These are phyloP conservation scores for Starmerella gropengiesseri DNA, from an alignment of 805 yeast genomes.

Conservation along the genomic window DNA sequence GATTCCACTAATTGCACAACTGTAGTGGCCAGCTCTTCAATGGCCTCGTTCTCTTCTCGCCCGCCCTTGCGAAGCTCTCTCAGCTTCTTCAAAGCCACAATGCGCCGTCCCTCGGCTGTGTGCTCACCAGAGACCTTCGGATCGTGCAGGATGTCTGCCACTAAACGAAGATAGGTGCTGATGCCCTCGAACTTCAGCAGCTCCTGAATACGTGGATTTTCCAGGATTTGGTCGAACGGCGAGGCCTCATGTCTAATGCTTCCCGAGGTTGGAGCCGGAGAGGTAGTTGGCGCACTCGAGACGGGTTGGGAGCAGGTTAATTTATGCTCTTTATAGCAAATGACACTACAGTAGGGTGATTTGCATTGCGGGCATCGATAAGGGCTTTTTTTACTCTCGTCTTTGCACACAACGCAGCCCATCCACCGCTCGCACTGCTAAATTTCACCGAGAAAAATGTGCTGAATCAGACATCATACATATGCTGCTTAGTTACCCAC, in stretches of 20 bases:
- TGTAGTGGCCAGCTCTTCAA: constrained; percentile 53
- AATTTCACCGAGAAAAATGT: not conserved
- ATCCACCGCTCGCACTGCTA: no score
- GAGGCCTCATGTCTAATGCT: no score
- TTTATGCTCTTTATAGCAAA: constrained; percentile 44
- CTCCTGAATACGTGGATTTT: constrained; percentile 37
- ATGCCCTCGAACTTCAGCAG: constrained; percentile 44
- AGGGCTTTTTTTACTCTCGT: constrained; percentile 24
- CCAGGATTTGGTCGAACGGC: constrained; percentile 1
- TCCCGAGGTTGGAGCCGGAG: not conserved
- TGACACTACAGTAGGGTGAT: constrained; percentile 40
- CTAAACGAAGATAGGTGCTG: constrained; percentile 42
- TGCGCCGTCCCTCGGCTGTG: constrained; percentile 43
- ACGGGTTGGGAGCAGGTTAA: constrained; percentile 31
- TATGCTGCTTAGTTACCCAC: no score
- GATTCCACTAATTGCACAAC: constrained; percentile 9
- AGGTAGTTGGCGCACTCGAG: not conserved
- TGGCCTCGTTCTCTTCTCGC: constrained; percentile 49
- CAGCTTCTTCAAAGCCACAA: constrained; percentile 51
- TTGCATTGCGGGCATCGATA: constrained; percentile 50
- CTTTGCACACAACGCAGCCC: constrained; percentile 16
- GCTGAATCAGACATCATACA: no score
- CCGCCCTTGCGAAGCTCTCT: constrained; percentile 55
- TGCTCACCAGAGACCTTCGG: constrained; percentile 40
- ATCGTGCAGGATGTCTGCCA: constrained; percentile 41